Percentiles rank a stretch among this genome's conserved stretches.
These are phyloP conservation scores for Fraxinus greggii DNA, from an alignment of 305 asterid genomes.

Conservation along the genomic window DNA sequence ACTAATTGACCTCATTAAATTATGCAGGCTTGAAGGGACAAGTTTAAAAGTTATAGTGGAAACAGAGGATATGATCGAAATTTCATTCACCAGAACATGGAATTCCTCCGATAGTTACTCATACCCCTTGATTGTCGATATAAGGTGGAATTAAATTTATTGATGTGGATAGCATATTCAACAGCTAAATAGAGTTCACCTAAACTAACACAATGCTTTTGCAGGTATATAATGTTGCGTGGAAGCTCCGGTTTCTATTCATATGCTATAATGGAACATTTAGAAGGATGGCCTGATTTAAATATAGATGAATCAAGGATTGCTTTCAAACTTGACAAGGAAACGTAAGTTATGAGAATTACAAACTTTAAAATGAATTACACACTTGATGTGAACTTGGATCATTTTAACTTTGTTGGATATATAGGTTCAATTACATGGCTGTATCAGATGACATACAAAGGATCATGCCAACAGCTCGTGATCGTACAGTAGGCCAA, in stretches of 20 bases:
- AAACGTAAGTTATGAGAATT: conserved; percentile 31
- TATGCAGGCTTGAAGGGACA: conserved; percentile 27
- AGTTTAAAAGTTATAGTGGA: conserved; percentile 22
- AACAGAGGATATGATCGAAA: conserved; percentile 21
- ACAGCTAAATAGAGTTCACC: not conserved
- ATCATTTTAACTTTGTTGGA: not conserved
- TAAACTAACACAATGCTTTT: not conserved
- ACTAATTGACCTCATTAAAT: not conserved
- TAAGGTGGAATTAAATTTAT: conserved; percentile 15
- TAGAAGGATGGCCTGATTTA: conserved; percentile 58
- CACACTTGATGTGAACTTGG: not conserved
- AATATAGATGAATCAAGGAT: conserved; percentile 48
- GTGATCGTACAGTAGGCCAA: conserved; percentile 42
- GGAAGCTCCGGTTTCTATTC: conserved; percentile 60
- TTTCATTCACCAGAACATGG: conserved; percentile 25
- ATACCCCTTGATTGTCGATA: conserved; percentile 28
- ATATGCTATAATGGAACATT: conserved; percentile 49
- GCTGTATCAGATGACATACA: conserved; percentile 57
- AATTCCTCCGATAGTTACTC: conserved; percentile 5
- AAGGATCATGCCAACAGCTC: conserved; percentile 52
- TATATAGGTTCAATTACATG: conserved; percentile 58
- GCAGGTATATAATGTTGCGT: conserved; percentile 48
- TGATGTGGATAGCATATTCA: not conserved
- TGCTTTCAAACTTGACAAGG: conserved; percentile 49
- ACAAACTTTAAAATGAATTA: not conserved